Base-by-base conservation (phyloP, 108 stramenopile species). In the Aurantiochytrium sp. region DNA sequence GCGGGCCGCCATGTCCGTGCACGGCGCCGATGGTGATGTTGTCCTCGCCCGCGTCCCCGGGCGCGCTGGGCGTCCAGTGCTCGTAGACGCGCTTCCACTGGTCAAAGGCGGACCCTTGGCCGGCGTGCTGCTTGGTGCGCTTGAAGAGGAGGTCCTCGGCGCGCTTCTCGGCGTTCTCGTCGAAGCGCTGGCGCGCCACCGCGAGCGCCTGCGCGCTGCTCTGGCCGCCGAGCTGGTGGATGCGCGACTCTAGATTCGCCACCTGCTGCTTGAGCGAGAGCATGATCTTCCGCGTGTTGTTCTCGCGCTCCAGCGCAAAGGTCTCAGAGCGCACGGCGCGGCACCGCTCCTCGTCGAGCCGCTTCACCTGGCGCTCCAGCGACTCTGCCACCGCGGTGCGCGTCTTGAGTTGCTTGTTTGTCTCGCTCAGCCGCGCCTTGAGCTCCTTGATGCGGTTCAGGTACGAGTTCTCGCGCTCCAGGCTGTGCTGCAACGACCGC, bases 281-380 rank as follows among this genome's bases (percentile, higher is more conserved):
- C n/a, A 81, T 30, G 27, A 81, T 41, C 1, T 42, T 2, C 17
- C 45, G 39, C 30, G 73, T 30, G 27, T 81, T 48, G 21, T 81
- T 12, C 3, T 81, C 73, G 27, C 73, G 73, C 45, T 81, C 42
- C 10, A n/a, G 39, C 30, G 73, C 73, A 81, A 81, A 81, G 12
- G 39, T 48, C 73, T 81, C 73, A 12, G 73, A 81, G 21, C 73
- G 73, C 21, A 81, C 73, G 17, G 73, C 73, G 42, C 73, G 73
- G 1, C 45, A 27, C 0, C 73, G 73, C 73, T 81, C 73, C 30
- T 81, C 73, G 73, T 81, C 73, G 27, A 81, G 42, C 8, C 45
- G 73, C 73, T 81, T 41, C 15, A 81, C 42, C 39, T 81, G 73
- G 12, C 45, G 39, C 30, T 81, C 73, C 73, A 81, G 30, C 39